These are phyloP conservation scores for Sporisorium iseilematis-ciliati DNA, from an alignment of 1,284 basidiomycete species.

Conservation along the genomic window DNA sequence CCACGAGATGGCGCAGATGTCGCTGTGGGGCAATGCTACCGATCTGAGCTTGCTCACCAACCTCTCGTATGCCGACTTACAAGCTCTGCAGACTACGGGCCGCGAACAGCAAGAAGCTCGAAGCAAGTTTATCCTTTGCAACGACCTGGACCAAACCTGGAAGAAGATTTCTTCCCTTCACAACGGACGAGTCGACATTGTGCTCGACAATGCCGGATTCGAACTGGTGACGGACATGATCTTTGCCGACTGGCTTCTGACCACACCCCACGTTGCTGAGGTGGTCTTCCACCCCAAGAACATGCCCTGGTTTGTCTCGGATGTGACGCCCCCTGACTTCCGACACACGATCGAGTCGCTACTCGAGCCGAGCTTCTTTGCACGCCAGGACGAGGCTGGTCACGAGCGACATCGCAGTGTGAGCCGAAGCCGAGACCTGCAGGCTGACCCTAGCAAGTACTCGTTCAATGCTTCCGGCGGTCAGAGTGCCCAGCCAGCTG, in stretches of 20 bases:
- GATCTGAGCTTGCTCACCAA: slow-evolving; percentile 87
- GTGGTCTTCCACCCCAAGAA: slow-evolving; percentile 69
- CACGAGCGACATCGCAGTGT: slow-evolving; percentile 48
- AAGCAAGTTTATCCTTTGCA: slow-evolving; percentile 80
- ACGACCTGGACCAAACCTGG: slow-evolving; percentile 86
- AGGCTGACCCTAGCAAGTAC: slow-evolving; percentile 46
- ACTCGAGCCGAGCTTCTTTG: slow-evolving; percentile 74
- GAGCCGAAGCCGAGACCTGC: slow-evolving; percentile 43
- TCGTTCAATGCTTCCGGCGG: slow-evolving; percentile 40
- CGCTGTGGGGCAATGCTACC: slow-evolving; percentile 77
- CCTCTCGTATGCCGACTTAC: slow-evolving; percentile 82
- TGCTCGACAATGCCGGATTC: slow-evolving; percentile 91
- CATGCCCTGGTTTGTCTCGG: slow-evolving; percentile 69
- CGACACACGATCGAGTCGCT: slow-evolving; percentile 71
- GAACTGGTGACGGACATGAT: slow-evolving; percentile 96
- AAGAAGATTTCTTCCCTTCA: slow-evolving; percentile 76
- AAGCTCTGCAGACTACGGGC: slow-evolving; percentile 83
- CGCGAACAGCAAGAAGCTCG: slow-evolving; percentile 69
- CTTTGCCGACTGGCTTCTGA: slow-evolving; percentile 83
- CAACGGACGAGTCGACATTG: slow-evolving; percentile 81
- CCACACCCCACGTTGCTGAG: slow-evolving; percentile 56
- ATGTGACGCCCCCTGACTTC: slow-evolving; percentile 68
- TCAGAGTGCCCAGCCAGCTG: slow-evolving; percentile 20
- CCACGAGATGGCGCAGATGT: slow-evolving; percentile 84
- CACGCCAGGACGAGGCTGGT: slow-evolving; percentile 54